Base-by-base conservation (phyloP, 768 basidiomycete species). In the Collybia nuda region DNA sequence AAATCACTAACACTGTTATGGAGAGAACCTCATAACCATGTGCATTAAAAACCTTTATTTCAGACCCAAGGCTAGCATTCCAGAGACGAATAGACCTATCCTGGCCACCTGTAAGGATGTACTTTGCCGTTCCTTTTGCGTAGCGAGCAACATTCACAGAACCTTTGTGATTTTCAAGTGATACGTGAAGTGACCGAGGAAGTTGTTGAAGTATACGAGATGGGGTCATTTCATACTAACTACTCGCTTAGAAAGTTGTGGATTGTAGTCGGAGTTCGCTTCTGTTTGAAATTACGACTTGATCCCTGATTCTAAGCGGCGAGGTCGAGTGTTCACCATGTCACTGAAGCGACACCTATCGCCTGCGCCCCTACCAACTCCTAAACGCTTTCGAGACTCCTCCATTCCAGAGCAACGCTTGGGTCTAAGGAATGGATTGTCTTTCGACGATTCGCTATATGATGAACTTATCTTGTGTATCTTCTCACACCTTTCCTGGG, bases 21-120 rank as follows among this genome's bases (percentile, higher is more conserved):
- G 91, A 90, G 37, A 98, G 79, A 3, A 99, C 90, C 65, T 98
- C 97, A 65, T 98, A 96, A 23, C 93, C 96, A 66, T 98, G 96
- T 7, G 91, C 92, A 50, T 84, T 73, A 66, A 97, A 99, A 0
- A 76, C 66, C 70, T 97, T 97, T 70, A 99, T 91, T 71, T 96
- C 85, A n/a, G 84, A 78, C 19, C 95, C 97, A 26, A 82, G 68
- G 47, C 73, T 74, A 3, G 93, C 88, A 67, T 98, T 99, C 90
- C 93, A 98, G 35, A 98, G 81, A 42, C 89, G 80, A 46, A 98
- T 79, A 1, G 85, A 84, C 43, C 94, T 81, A 69, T 98, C 97
- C 65, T 92, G 88, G 17, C 94, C 94, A 7, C 96, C 97, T 1
- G 92, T 87, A n/a, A 99, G 77, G 53, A 93, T 73, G 64, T 99